A percentile compares a stretch with the other conserved stretches of the same genome.
Evolutionary conservation across 345 rosid species (phyloP).

Genomic region (Mangifera indica): DNA sequence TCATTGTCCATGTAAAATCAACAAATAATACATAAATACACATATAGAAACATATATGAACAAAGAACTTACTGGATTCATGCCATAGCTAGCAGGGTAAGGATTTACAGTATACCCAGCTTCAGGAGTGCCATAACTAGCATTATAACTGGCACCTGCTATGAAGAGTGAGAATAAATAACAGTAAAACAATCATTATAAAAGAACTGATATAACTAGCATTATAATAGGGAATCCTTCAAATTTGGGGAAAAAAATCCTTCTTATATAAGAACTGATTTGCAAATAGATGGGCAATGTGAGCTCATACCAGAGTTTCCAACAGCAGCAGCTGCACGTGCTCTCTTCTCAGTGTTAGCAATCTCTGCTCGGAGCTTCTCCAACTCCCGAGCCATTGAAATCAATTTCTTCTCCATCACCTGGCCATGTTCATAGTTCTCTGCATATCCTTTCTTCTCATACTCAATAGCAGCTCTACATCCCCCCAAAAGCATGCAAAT

Average conservation of each 20-base stretch:
- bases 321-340: conserved; percentile 50
- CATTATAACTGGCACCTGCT: conserved; percentile 57
- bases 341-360: conserved; percentile 82
- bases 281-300: neutral
- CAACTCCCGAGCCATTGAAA: conserved; percentile 89
- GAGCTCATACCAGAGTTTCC: conserved; percentile 47
- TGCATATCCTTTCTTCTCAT: conserved; percentile 96
- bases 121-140: conserved; percentile 65
- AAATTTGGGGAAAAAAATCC: neutral
- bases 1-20: neutral
- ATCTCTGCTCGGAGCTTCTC: conserved; percentile 96
- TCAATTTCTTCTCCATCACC: conserved; percentile 85
- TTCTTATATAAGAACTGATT: neutral
- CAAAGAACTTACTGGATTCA: conserved; percentile 74
- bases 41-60: neutral
- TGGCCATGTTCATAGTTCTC: conserved; percentile 94
- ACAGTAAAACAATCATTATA: neutral
- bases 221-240: neutral
- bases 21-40: conserved; percentile 7
- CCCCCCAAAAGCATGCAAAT: conserved; percentile 9
- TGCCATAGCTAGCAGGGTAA: conserved; percentile 64
- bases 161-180: conserved; percentile 11
- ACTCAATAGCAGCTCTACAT: conserved; percentile 78
- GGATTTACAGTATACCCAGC: conserved; percentile 61
- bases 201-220: too few relatives aligned